phyloP scores from a whole-genome alignment of 345 rosid species.

The Populus alba region DNA sequence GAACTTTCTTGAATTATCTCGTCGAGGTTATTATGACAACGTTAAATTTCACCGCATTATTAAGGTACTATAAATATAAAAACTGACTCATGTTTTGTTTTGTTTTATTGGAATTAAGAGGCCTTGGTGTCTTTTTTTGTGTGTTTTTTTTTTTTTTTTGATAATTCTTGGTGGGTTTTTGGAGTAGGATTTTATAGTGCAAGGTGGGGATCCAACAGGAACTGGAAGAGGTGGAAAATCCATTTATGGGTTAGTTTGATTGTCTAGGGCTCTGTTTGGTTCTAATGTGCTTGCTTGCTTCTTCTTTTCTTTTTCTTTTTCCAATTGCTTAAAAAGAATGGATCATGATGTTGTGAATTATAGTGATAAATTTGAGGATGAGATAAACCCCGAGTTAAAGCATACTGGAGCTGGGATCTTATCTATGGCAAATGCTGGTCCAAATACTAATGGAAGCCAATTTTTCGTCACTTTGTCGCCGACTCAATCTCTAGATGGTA shows the following conservation, averaged over 20 bases:
- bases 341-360: not conserved
- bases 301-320: not conserved
- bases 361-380: conserved; percentile 84
- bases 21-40: conserved; percentile 82
- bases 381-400: conserved; percentile 75
- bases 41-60: conserved; percentile 83
- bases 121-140: not conserved
- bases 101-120: not conserved
- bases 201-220: conserved; percentile 99
- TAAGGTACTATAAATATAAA: conserved; percentile 43
- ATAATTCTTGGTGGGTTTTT: conserved; percentile 8
- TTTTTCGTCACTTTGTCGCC: conserved; percentile 91
- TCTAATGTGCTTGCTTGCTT: not conserved
- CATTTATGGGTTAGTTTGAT: conserved; percentile 66
- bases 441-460: conserved; percentile 88
- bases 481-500: conserved; percentile 82
- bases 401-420: conserved; percentile 93
- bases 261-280: not conserved
- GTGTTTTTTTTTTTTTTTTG: not conserved
- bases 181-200: conserved; percentile 87
- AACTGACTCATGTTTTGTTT: not conserved
- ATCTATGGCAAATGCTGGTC: conserved; percentile 99
- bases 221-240: conserved; percentile 96
- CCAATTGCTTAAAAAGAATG: not conserved
- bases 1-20: conserved; percentile 83